These are phyloP conservation scores for Aureobasidium subglaciale DNA, from an alignment of 2,329 filamentous ascomycete genomes.

Conservation along the genomic window DNA sequence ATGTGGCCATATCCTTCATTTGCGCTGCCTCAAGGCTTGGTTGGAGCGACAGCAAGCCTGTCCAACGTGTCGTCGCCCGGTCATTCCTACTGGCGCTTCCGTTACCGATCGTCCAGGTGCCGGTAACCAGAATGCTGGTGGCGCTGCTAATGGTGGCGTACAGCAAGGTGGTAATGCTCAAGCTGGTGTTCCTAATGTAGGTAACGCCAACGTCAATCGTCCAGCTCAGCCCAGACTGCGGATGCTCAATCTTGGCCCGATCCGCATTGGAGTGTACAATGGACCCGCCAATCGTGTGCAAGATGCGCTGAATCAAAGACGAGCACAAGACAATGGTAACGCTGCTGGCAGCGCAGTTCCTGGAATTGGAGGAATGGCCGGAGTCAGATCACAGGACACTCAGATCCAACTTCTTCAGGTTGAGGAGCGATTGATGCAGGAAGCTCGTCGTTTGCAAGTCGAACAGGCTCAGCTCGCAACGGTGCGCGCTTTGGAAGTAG, in stretches of 20 bases:
- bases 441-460: conserved; percentile 55
- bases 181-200: conserved; percentile 3
- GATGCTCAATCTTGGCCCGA: conserved; percentile 65
- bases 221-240: conserved; percentile 25
- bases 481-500: conserved; percentile 60
- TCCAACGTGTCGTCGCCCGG: conserved; percentile 83
- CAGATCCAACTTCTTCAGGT: conserved; percentile 57
- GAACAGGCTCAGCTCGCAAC: conserved; percentile 61
- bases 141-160: not conserved
- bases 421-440: conserved; percentile 61
- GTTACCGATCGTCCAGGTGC: not conserved
- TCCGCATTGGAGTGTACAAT: conserved; percentile 63
- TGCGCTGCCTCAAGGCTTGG: conserved; percentile 93
- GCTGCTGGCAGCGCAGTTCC: conserved; percentile 19
- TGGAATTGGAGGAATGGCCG: conserved; percentile 19
- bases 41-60: conserved; percentile 95
- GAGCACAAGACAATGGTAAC: not conserved
- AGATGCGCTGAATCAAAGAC: conserved; percentile 33
- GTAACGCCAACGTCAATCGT: not conserved
- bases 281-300: conserved; percentile 43
- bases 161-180: not conserved
- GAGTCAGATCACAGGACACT: conserved; percentile 19
- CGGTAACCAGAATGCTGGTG: not conserved
- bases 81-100: conserved; percentile 33
- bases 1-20: conserved; percentile 90